Conservation (phyloP, 1,284 basidiomycete genomes). For the Moniliophthora roreri region DNA sequence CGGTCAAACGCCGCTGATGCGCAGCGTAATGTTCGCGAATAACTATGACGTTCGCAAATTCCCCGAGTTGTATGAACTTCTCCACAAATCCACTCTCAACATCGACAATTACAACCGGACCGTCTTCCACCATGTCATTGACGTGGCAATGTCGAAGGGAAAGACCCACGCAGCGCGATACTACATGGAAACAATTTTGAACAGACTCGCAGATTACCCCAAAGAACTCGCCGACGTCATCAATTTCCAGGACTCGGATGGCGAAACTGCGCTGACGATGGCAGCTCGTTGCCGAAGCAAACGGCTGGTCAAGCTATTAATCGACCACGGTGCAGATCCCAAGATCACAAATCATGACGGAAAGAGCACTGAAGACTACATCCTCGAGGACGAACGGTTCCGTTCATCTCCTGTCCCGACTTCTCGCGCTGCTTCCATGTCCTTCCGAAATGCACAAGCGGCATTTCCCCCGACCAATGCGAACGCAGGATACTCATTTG, state of each 20-base stretch:
- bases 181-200: conserved; percentile 97
- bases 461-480: conserved; percentile 45
- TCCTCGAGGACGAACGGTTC: conserved; percentile 97
- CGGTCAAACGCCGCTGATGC: conserved; percentile 98
- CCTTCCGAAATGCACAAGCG: conserved; percentile 66
- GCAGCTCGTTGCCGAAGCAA: conserved; percentile 96
- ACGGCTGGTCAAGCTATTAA: conserved; percentile 93
- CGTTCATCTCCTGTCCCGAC: conserved; percentile 83
- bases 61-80: conserved; percentile 93
- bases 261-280: conserved; percentile 96
- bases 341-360: conserved; percentile 95
- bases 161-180: conserved; percentile 98
- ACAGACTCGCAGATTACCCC: conserved; percentile 91
- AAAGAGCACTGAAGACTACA: conserved; percentile 98
- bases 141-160: conserved; percentile 97
- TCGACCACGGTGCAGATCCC: conserved; percentile 96
- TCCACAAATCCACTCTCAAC: conserved; percentile 97
- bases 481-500: conserved; percentile 41
- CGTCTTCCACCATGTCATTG: conserved; percentile 98
- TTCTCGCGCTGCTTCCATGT: conserved; percentile 63
- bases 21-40: conserved; percentile 99
- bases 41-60: conserved; percentile 99
- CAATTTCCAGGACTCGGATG: conserved; percentile 99
- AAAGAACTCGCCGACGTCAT: conserved; percentile 97
- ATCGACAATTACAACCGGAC: conserved; percentile 99